Evolutionary conservation across 208 protist species (phyloP).

Genomic region (Leishmania braziliensis): DNA sequence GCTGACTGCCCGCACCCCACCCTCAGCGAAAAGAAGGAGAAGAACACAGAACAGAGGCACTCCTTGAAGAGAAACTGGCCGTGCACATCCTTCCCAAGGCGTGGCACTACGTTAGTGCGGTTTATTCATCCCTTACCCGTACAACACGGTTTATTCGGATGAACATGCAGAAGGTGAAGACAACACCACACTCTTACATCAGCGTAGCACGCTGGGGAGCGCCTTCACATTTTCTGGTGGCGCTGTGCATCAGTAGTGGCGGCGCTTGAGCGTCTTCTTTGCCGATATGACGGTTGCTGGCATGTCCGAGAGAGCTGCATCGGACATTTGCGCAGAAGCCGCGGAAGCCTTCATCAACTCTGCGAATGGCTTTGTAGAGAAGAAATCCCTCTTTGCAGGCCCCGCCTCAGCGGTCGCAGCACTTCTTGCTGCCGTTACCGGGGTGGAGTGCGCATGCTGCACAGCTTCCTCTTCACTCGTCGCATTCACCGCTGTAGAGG

Average conservation of each 20-base stretch:
- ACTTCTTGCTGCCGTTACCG: not conserved
- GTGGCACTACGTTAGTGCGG: no score
- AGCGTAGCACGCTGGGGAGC: not conserved
- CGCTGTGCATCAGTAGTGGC: constrained; percentile 14
- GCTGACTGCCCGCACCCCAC: not conserved
- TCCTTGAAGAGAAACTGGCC: not conserved
- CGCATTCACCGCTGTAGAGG: not conserved
- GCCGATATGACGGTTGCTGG: not conserved
- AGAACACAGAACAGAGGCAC: not conserved
- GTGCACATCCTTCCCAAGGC: no score
- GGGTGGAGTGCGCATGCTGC: no score
- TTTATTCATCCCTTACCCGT: not conserved
- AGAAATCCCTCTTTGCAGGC: constrained; percentile 8
- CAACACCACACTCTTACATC: not conserved
- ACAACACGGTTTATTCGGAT: not conserved
- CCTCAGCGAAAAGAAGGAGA: no score
- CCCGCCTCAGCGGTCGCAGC: not conserved
- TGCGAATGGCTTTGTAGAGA: constrained; percentile 9
- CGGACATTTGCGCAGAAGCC: not conserved
- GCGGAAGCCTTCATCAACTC: constrained; percentile 16
- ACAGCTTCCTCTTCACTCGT: not conserved
- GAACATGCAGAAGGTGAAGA: not conserved
- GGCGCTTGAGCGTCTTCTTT: constrained; percentile 29
- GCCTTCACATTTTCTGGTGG: not conserved
- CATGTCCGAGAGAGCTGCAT: not conserved